Evolutionary conservation across 2,329 filamentous ascomycete species (phyloP).

Genomic region (Myriosclerotinia scirpicola): DNA sequence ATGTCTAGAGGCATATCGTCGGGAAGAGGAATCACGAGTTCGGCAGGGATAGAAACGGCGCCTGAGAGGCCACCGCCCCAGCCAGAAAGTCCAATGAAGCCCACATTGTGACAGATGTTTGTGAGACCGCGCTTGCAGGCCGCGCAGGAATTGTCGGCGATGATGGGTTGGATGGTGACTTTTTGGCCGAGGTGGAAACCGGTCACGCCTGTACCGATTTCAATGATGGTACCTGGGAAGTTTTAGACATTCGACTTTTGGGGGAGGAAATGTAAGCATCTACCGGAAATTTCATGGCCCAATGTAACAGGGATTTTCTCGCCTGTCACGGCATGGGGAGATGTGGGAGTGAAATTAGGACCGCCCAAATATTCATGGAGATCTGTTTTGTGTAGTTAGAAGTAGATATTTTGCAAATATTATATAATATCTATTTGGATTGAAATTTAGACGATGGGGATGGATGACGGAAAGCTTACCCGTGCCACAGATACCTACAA

Average conservation of each 20-base stretch:
- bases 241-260: neutral
- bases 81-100: conserved; percentile 50
- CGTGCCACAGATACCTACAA: conserved; percentile 55
- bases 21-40: conserved; percentile 52
- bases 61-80: conserved; percentile 57
- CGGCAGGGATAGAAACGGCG: conserved; percentile 52
- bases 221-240: conserved; percentile 46
- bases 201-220: conserved; percentile 54
- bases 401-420: neutral
- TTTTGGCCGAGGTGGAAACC: conserved; percentile 54
- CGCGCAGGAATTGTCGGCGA: conserved; percentile 56
- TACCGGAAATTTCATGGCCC: conserved; percentile 64
- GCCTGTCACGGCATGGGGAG: conserved; percentile 58
- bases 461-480: conserved; percentile 29
- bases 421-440: neutral
- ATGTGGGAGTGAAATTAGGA: conserved; percentile 49
- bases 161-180: conserved; percentile 60
- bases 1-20: conserved; percentile 53
- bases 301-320: conserved; percentile 59
- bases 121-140: conserved; percentile 53
- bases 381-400: conserved; percentile 37
- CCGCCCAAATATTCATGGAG: conserved; percentile 54
- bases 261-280: neutral
- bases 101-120: conserved; percentile 59
- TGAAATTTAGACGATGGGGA: conserved; percentile 10